Percentiles rank a stretch among this genome's conserved stretches.
phyloP scores from a whole-genome alignment of 768 basidiomycete species.

The Antrodiella citrinella region DNA sequence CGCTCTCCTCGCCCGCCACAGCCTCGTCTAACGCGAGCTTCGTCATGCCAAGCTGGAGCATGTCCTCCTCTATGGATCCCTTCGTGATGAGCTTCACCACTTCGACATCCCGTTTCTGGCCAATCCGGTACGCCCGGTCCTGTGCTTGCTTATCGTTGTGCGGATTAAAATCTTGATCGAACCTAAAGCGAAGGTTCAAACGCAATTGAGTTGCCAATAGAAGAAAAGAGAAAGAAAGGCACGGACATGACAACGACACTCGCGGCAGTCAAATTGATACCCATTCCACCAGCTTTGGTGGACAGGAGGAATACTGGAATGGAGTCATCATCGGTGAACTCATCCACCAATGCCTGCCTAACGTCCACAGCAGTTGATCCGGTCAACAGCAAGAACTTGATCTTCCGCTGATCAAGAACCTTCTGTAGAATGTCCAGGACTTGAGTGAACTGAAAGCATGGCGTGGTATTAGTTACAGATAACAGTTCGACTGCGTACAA shows the following conservation, averaged over 20 bases:
- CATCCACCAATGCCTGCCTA: slow-evolving; percentile 89
- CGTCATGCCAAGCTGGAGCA: slow-evolving; percentile 80
- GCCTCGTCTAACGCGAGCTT: slow-evolving; percentile 92
- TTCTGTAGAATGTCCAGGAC: slow-evolving; percentile 89
- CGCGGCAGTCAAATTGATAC: slow-evolving; percentile 93
- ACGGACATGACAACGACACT: slow-evolving; percentile 88
- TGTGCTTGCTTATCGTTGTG: slow-evolving; percentile 98
- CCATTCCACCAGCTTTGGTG: slow-evolving; percentile 92
- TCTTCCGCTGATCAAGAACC: slow-evolving; percentile 61
- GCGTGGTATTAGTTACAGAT: neutral
- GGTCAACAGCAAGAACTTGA: slow-evolving; percentile 79
- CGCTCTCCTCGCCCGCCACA: slow-evolving; percentile 71
- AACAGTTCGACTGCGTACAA: neutral
- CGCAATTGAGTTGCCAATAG: neutral
- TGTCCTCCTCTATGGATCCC: slow-evolving; percentile 95
- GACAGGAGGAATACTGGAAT: slow-evolving; percentile 89
- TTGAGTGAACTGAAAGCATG: slow-evolving; percentile 72
- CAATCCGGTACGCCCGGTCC: slow-evolving; percentile 95
- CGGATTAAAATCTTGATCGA: slow-evolving; percentile 97
- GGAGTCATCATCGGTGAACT: slow-evolving; percentile 80
- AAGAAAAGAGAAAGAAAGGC: neutral
- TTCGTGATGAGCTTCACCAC: slow-evolving; percentile 90
- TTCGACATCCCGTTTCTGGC: slow-evolving; percentile 89
- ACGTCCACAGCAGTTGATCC: slow-evolving; percentile 92
- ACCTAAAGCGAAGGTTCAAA: slow-evolving; percentile 51